phyloP scores from a whole-genome alignment of 2,329 filamentous ascomycete species.

The Calonectria pseudoturangicola region DNA sequence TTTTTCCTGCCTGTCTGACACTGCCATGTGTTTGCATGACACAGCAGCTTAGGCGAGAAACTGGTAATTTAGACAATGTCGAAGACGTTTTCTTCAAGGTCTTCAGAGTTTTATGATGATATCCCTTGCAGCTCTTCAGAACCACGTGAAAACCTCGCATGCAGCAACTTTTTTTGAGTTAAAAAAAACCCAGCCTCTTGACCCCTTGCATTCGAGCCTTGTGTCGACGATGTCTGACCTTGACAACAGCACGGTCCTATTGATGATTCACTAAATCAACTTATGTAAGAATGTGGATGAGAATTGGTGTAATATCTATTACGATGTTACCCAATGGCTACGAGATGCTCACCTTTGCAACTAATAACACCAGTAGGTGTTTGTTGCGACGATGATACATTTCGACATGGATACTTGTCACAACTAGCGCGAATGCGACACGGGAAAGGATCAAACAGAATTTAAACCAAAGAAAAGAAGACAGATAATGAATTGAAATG shows the following conservation, averaged over 20 bases:
- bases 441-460: neutral
- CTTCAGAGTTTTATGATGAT: neutral
- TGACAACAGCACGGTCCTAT: neutral
- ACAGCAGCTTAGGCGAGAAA: neutral
- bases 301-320: neutral
- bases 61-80: neutral
- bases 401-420: neutral
- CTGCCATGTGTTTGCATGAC: neutral
- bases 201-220: neutral
- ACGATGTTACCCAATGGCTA: neutral
- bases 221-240: neutral
- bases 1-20: conserved; percentile 12
- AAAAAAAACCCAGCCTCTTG: too few relatives aligned
- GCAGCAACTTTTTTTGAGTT: neutral
- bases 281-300: neutral
- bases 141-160: neutral
- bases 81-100: neutral
- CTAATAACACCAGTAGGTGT: neutral
- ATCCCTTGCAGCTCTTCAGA: neutral
- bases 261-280: neutral
- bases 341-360: too few relatives aligned
- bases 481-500: too few relatives aligned
- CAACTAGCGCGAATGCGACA: neutral
- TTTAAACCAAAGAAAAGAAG: neutral
- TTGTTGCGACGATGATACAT: neutral